Base-by-base conservation (phyloP, 2,329 filamentous ascomycete genomes). In the Clarireedia hainanense region DNA sequence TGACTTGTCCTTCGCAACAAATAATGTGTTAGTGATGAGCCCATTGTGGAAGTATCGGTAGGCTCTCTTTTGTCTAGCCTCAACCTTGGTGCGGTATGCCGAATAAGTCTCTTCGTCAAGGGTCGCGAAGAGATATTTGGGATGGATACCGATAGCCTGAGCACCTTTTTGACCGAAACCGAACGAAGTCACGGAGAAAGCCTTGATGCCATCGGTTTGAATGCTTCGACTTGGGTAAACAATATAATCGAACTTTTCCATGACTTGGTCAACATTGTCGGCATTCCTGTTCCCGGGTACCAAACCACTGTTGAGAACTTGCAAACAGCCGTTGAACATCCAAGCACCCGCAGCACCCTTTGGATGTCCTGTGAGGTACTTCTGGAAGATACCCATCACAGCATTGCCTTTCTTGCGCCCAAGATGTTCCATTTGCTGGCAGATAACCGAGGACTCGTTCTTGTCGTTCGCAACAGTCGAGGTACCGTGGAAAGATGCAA, bases 1-100 rank as follows among this genome's bases (percentile, higher is more conserved):
- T 46, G 91, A 80, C 71, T 91, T 85, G 69, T 81, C 81, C 84
- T 99, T 99, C 72, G 95, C 91, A 60, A 95, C 91, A 74, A 99
- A 99, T 73, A 99, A 81, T 62, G 85, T 89, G 80, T 99, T 97
- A 80, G 95, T 96, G 80, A 97, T 91, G 72, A 99, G 80, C 61
- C 92, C 91, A 67, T 96, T 95, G 77, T 99, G 95, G 85, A 95
- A 96, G 83, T 89, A 97, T 62, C 94, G 84, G 80, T 99, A 99
- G 0, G 94, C 90, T 79, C 92, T 96, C 89, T 96, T 97, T 74
- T 99, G 95, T 61, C 94, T 84, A 40, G 90, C 85, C 68, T 90
- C 86, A 17, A 97, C 90, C 81, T 95, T 97, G 68, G 77, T 75
- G 70, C 86, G 87, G 80, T 99, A 99, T 56, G 83, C 77, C 58